Evolutionary conservation across 129 eudicot genomes (phyloP), one percentile per base, ranked within the genome.

Genomic region (Calendula officinalis): DNA sequence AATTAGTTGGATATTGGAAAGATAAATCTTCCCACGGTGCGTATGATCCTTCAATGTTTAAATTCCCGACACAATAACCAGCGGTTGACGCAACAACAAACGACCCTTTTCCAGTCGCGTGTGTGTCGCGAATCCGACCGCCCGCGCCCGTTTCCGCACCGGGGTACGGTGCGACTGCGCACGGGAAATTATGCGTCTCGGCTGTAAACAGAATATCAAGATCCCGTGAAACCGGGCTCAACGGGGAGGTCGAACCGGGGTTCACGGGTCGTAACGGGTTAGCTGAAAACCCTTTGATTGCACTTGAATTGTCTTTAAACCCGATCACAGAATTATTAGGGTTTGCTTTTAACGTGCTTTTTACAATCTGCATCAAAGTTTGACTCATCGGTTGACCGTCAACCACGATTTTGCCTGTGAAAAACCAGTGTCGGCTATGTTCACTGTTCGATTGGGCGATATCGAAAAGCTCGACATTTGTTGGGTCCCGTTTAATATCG

Each of bases 91-190:
- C 97, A 30, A 90, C 87, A 13, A 90, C 95, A 76, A 77, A 86
- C 4, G 97, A 90, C 7, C 97, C 97, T 47, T 95, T 75, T 8
- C 98, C 98, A 11, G 96, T 87, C 8, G 98, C 96, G 65, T 91
- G 98, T 34, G 91, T 88, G 47, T 88, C 96, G 77, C 90, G 77
- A 22, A 88, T 83, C 15, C 98, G 84, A 5, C 98, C 98, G 41
- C 98, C 98, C 2, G 96, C 96, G 45, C 98, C 98, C 0, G 96
- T 91, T 76, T 91, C 98, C 4, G 96, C 98, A 44, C 98, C 96
- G 42, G 98, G 98, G 72, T 83, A 91, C 2, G 98, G 98, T 54
- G 98, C 98, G 71, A 91, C 98, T 0, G 98, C 98, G 68, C 98
- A 91, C 14, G 98, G 98, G 53, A 91, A 87, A 75, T 91, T 91